Percentiles rank a stretch among this genome's conserved stretches.
phyloP scores from a whole-genome alignment of 2,329 filamentous ascomycete species.

The Beauveria brongniartii region DNA sequence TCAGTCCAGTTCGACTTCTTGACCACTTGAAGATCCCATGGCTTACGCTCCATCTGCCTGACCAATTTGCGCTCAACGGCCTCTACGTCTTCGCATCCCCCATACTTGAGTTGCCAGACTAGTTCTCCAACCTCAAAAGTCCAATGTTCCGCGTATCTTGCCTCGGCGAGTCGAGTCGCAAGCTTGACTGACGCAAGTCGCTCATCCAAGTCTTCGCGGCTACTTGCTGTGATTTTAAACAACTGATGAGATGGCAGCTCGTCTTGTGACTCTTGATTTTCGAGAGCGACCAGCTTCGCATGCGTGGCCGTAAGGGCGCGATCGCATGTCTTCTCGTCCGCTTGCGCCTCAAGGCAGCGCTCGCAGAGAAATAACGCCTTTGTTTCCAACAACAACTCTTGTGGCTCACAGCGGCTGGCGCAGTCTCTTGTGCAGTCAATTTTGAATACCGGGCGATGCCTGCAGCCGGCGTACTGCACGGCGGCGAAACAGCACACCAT shows the following conservation, averaged over 20 bases:
- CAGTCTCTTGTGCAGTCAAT: constrained; percentile 21
- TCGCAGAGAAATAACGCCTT: not conserved
- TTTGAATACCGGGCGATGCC: constrained; percentile 20
- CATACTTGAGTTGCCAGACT: not conserved
- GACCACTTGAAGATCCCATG: not conserved
- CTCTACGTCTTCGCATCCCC: not conserved
- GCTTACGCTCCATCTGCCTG: no score
- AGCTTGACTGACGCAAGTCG: no score
- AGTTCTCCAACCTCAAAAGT: not conserved
- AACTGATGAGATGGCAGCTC: no score
- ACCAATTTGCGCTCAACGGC: not conserved
- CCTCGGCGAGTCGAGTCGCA: not conserved
- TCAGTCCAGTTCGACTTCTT: not conserved
- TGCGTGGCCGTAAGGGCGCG: not conserved
- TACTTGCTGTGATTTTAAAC: no score
- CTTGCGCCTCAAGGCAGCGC: not conserved
- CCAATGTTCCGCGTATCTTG: not conserved
- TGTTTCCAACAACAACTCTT: not conserved
- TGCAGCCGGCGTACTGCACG: constrained; percentile 19
- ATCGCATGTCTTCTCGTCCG: no score
- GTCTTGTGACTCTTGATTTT: not conserved
- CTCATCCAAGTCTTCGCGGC: not conserved
- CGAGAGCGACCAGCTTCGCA: not conserved
- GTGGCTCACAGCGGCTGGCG: constrained; percentile 19
- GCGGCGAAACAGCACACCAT: constrained; percentile 25